phyloP scores from a whole-genome alignment of 208 protist species.

The Lotmaria passim region DNA sequence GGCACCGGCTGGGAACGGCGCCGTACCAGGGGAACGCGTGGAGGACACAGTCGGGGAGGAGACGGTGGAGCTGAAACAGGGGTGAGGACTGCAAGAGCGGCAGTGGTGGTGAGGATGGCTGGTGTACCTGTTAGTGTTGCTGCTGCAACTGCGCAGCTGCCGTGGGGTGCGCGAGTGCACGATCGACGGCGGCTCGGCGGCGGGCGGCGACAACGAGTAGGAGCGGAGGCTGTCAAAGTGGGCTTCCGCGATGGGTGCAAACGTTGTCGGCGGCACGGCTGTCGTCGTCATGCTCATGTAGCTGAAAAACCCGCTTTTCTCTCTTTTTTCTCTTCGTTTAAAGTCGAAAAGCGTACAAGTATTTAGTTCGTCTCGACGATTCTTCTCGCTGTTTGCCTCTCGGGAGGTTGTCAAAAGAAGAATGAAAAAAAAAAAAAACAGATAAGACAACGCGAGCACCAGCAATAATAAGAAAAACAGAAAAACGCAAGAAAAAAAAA shows the following conservation, averaged over 20 bases:
- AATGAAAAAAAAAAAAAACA: constrained; percentile 1
- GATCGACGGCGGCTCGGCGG: background rate
- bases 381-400: too few species aligned
- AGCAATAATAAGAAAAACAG: background rate
- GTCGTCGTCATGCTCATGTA: background rate
- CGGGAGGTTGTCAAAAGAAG: too few species aligned
- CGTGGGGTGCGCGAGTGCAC: background rate
- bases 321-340: too few species aligned
- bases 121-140: background rate
- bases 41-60: background rate
- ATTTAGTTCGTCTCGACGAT: too few species aligned
- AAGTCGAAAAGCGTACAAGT: background rate
- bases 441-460: background rate
- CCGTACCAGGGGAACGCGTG: background rate
- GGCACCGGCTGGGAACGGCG: background rate
- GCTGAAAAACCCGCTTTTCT: too few species aligned
- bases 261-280: background rate
- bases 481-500: background rate
- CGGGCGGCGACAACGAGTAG: background rate
- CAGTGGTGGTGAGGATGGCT: background rate
- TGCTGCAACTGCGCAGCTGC: background rate
- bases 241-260: background rate
- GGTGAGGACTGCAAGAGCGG: background rate
- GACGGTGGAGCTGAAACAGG: background rate
- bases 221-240: background rate